Percentiles rank a stretch among this genome's conserved stretches.
Conservation (phyloP, 2,329 filamentous ascomycete species). For the Aspergillus spinulosporus region DNA sequence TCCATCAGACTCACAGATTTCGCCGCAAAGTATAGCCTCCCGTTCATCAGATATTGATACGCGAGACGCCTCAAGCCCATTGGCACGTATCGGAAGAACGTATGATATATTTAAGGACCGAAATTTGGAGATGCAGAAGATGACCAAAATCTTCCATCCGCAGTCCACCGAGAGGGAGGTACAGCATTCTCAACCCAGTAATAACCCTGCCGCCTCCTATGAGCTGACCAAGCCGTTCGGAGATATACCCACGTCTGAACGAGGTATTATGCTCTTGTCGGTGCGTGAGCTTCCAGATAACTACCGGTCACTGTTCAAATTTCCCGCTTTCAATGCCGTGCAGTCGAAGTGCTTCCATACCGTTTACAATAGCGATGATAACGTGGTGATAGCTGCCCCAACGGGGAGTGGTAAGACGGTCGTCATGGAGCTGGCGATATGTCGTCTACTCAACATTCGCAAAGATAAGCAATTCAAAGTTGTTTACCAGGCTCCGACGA, state of each 20-base stretch:
- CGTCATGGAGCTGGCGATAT: slow-evolving; percentile 79
- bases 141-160: not conserved
- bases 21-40: slow-evolving; percentile 26
- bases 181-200: not conserved
- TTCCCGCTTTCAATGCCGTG: slow-evolving; percentile 74
- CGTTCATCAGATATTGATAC: slow-evolving; percentile 29
- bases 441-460: slow-evolving; percentile 62
- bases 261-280: slow-evolving; percentile 63
- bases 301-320: slow-evolving; percentile 69
- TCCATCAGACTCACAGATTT: slow-evolving; percentile 19
- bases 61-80: slow-evolving; percentile 34
- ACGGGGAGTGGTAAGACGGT: slow-evolving; percentile 85
- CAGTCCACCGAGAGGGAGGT: not conserved
- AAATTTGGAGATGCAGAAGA: not conserved
- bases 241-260: slow-evolving; percentile 42
- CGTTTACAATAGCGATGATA: slow-evolving; percentile 68
- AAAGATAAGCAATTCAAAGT: slow-evolving; percentile 69
- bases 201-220: not conserved
- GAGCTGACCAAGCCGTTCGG: slow-evolving; percentile 20
- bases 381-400: slow-evolving; percentile 76
- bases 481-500: slow-evolving; percentile 81
- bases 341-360: slow-evolving; percentile 75
- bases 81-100: slow-evolving; percentile 23
- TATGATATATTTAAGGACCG: not conserved
- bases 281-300: slow-evolving; percentile 66